phyloP scores from a whole-genome alignment of 2,329 filamentous ascomycete species.

The Calonectria honghensis region DNA sequence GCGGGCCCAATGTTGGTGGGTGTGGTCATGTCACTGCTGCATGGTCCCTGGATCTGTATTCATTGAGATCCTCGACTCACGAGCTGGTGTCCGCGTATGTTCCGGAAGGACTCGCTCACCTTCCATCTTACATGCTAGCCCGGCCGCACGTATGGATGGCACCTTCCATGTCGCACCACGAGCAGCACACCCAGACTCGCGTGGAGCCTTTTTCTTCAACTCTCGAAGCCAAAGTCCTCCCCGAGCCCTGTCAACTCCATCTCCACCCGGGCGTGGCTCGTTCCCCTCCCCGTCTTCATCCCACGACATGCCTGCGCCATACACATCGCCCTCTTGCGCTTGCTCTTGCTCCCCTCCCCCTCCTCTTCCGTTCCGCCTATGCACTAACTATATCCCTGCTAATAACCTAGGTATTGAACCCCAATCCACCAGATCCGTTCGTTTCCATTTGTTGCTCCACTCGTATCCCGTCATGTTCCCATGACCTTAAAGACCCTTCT shows the following conservation, averaged over 20 bases:
- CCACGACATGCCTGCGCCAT: neutral
- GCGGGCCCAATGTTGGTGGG: neutral
- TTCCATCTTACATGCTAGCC: neutral
- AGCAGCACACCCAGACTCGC: neutral
- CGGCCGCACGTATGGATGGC: slow-evolving; percentile 8
- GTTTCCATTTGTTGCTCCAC: slow-evolving; percentile 5
- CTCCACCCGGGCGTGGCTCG: slow-evolving; percentile 7
- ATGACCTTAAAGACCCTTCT: slow-evolving; percentile 7
- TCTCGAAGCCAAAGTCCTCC: neutral
- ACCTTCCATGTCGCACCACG: slow-evolving; percentile 18
- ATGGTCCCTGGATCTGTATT: neutral
- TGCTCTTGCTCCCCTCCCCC: neutral
- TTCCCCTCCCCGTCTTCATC: slow-evolving; percentile 6
- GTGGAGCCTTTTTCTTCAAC: neutral
- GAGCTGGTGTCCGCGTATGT: neutral
- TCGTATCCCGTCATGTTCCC: slow-evolving; percentile 11
- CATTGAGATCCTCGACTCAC: neutral
- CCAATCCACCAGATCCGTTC: slow-evolving; percentile 5
- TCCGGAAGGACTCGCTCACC: neutral
- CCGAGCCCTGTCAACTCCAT: neutral
- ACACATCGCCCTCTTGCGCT: neutral
- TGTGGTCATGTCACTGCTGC: neutral
- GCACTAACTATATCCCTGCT: neutral
- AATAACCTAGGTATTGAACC: neutral
- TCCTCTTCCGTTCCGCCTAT: neutral